These are phyloP conservation scores for Gelatoporia subvermispora DNA, from an alignment of 768 basidiomycete genomes.

Conservation along the genomic window DNA sequence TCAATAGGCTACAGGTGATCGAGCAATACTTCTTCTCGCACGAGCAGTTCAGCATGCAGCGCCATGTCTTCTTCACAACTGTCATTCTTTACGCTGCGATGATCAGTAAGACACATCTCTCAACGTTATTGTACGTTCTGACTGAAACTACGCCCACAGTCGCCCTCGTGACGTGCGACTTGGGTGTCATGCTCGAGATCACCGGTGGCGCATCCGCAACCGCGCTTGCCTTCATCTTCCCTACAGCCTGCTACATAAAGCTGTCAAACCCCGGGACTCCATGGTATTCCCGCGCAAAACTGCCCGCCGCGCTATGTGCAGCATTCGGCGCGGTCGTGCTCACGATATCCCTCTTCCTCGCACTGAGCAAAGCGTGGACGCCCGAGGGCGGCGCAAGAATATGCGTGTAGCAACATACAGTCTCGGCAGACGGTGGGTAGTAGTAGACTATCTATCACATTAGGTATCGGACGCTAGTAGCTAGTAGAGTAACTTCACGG, in stretches of 20 bases:
- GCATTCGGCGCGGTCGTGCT: constrained; percentile 75
- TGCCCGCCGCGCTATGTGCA: constrained; percentile 72
- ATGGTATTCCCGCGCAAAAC: constrained; percentile 66
- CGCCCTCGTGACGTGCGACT: constrained; percentile 88
- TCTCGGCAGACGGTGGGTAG: no score
- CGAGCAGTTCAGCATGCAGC: constrained; percentile 72
- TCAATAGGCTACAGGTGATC: constrained; percentile 58
- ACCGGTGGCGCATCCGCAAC: constrained; percentile 96
- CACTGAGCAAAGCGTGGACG: constrained; percentile 76
- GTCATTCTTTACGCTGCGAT: constrained; percentile 77
- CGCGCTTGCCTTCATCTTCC: constrained; percentile 89
- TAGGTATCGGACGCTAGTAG: no score
- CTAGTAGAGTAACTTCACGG: no score
- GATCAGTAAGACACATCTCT: constrained; percentile 53
- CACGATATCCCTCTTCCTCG: constrained; percentile 70
- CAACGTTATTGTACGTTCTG: neutral
- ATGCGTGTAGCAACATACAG: constrained; percentile 43
- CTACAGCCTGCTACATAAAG: constrained; percentile 81
- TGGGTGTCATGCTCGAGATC: constrained; percentile 97
- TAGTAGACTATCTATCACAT: no score
- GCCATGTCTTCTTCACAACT: constrained; percentile 90
- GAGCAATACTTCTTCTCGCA: constrained; percentile 96
- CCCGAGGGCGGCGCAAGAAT: constrained; percentile 66
- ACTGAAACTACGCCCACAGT: constrained; percentile 42
- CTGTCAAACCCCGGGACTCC: constrained; percentile 51